These are phyloP conservation scores for Cytospora schulzeri DNA, from an alignment of 2,329 filamentous ascomycete species.

Conservation along the genomic window DNA sequence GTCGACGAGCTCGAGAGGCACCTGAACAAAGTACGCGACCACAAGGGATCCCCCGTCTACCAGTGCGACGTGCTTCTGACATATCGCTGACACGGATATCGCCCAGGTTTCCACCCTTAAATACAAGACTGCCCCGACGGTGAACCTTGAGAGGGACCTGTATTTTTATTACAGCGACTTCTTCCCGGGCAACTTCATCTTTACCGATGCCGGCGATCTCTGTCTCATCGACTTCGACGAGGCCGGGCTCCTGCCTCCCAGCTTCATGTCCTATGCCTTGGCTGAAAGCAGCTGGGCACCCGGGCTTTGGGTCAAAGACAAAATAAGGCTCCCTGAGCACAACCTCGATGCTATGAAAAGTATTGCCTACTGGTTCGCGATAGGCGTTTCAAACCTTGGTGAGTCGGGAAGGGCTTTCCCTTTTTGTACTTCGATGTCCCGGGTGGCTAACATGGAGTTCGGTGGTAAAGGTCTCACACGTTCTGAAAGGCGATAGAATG, in stretches of 20 bases:
- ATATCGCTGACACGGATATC: neutral
- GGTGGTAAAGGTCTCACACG: neutral
- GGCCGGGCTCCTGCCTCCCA: conserved; percentile 1
- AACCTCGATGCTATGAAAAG: neutral
- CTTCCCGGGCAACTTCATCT: neutral
- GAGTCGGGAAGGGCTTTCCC: neutral
- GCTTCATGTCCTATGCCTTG: neutral
- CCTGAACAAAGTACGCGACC: neutral
- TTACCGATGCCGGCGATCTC: neutral
- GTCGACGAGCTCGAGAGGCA: neutral
- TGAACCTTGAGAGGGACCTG: neutral
- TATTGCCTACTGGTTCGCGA: neutral
- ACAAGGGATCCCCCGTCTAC: neutral
- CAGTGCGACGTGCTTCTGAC: neutral
- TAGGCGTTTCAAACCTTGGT: neutral
- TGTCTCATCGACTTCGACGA: conserved; percentile 10
- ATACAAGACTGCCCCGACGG: neutral
- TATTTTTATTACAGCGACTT: conserved; percentile 10
- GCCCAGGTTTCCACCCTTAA: neutral
- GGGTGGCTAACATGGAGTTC: neutral
- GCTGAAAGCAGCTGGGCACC: neutral
- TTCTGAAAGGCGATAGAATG: neutral
- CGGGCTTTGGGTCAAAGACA: neutral
- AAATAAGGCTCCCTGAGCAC: neutral
- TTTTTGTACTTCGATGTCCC: no score